These are phyloP conservation scores for Pseudogymnoascus sp. DNA, from an alignment of 2,329 filamentous ascomycete species.

Conservation along the genomic window DNA sequence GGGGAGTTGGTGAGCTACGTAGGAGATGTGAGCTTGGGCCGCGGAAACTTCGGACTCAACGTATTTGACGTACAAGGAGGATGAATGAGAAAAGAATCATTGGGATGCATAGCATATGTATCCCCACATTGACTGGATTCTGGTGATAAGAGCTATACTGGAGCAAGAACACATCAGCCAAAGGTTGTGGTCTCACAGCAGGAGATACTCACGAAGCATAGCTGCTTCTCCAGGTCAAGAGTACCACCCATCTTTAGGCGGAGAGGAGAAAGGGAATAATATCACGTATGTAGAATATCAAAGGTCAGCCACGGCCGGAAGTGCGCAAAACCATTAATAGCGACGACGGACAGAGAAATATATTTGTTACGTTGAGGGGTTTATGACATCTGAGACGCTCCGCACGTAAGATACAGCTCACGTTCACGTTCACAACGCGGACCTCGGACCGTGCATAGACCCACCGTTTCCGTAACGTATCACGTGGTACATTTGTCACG, in stretches of 20 bases:
- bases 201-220: slow-evolving; percentile 64
- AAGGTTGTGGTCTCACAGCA: background rate
- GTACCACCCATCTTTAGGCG: slow-evolving; percentile 22
- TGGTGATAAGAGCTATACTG: slow-evolving; percentile 83
- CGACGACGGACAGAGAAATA: background rate
- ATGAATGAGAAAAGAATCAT: slow-evolving; percentile 66
- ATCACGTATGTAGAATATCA: slow-evolving; percentile 3
- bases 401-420: background rate
- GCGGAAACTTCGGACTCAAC: slow-evolving; percentile 3
- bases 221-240: slow-evolving; percentile 73
- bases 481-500: background rate
- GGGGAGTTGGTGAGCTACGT: slow-evolving; percentile 55
- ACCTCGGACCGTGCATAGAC: slow-evolving; percentile 1
- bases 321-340: background rate
- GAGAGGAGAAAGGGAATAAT: background rate
- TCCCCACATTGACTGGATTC: slow-evolving; percentile 67
- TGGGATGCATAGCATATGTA: slow-evolving; percentile 76
- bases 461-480: background rate
- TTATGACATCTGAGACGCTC: background rate
- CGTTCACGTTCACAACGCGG: slow-evolving; percentile 1
- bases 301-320: background rate
- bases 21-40: slow-evolving; percentile 20
- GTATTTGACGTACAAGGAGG: slow-evolving; percentile 52
- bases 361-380: background rate
- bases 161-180: slow-evolving; percentile 17